phyloP scores from a whole-genome alignment of 352 stramenopile genomes.

The Aphanomyces cochlioides region DNA sequence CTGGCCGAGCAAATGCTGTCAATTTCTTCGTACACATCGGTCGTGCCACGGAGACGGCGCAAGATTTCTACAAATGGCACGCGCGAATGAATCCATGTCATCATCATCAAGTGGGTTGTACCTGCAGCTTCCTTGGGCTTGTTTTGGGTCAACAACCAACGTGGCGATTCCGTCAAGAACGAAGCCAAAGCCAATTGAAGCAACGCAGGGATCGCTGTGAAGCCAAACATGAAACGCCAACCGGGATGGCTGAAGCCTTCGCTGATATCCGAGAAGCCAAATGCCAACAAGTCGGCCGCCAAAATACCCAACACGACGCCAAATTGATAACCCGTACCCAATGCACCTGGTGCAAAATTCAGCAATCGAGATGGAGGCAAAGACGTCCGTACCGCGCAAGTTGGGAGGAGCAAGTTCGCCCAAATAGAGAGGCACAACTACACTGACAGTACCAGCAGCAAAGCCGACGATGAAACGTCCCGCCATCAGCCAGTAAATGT shows the following conservation, averaged over 20 bases:
- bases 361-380: not conserved
- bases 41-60: slow-evolving; percentile 56
- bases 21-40: slow-evolving; percentile 76
- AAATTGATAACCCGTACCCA: slow-evolving; percentile 72
- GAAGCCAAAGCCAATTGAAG: slow-evolving; percentile 59
- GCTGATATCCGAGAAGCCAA: slow-evolving; percentile 55
- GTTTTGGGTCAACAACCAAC: slow-evolving; percentile 72
- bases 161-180: slow-evolving; percentile 60
- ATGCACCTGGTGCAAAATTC: slow-evolving; percentile 31
- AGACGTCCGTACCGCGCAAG: slow-evolving; percentile 40
- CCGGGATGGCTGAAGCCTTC: slow-evolving; percentile 51
- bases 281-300: slow-evolving; percentile 47
- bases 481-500: slow-evolving; percentile 69
- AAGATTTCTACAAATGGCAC: slow-evolving; percentile 42
- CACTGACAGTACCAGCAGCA: slow-evolving; percentile 59
- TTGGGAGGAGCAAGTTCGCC: slow-evolving; percentile 67
- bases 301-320: slow-evolving; percentile 69
- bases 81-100: not conserved
- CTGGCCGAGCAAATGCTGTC: slow-evolving; percentile 76
- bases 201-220: slow-evolving; percentile 59
- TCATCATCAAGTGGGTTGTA: not conserved
- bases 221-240: slow-evolving; percentile 66
- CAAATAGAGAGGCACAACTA: slow-evolving; percentile 68
- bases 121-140: slow-evolving; percentile 57
- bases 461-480: slow-evolving; percentile 69